Base-by-base conservation (phyloP, 768 basidiomycete species). In the Calocybe gangraenosa region DNA sequence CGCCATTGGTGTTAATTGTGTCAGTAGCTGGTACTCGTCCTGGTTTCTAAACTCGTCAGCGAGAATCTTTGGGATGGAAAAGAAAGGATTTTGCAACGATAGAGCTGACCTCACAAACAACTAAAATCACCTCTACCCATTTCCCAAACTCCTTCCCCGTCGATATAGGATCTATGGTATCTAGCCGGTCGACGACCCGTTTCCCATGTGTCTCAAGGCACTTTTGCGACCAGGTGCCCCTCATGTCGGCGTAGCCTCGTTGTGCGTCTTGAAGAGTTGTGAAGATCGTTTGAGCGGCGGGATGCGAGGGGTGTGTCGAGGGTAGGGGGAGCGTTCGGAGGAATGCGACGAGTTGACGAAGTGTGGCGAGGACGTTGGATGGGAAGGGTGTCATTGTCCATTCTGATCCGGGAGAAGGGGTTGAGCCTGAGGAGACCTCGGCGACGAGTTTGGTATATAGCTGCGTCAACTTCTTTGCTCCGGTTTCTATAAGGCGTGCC, bases 391-490 rank as follows among this genome's bases (percentile, higher is more conserved):
- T 63, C 33, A 73, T 69, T 19, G 71, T 64, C 39, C 79, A 77
- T 21, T 82, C 77, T 0, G 79, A 60, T 13, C 79, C 80, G 11
- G 82, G 76, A 31, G 73, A 69, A 0, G 79, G 81, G 4, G 83
- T 80, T n/a, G 75, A 70, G 21, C 87, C 87, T 2, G 87, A 84
- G 1, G 87, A 91, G 19, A 80, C 85, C 65, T 90, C 88, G 2
- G 90, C 89, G n/a, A 90, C 86, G 23, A 87, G 72, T 55, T 87
- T 89, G n/a, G 87, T 92, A 58, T 85, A 92, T 10, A 90, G 64
- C 54, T 89, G 87, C 0, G 81, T 75, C 8, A 92, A 70, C 58
- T 89, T 90, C 68, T 90, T 90, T 4, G 81, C 80, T 7, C 90
- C 89, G 1, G 87, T 87, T 66, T 91, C 88, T 7, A 91, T 70